phyloP scores from a whole-genome alignment of 345 rosid species.

The Sisymbrium altissimum region DNA sequence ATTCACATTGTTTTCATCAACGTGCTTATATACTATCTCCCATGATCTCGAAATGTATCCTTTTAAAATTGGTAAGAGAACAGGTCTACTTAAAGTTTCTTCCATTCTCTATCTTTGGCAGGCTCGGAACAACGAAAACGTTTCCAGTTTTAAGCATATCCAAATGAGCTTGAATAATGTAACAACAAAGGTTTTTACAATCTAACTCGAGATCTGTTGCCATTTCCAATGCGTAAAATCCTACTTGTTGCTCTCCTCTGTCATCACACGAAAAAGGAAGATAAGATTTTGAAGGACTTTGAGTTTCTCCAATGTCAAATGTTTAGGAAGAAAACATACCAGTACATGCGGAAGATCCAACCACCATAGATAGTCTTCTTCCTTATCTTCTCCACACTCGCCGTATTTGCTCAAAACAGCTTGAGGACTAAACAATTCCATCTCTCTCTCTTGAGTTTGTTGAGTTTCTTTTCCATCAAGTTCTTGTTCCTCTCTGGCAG shows the following conservation, averaged over 20 bases:
- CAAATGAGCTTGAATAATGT: constrained; percentile 81
- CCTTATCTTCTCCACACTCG: constrained; percentile 76
- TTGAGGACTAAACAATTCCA: constrained; percentile 91
- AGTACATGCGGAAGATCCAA: constrained; percentile 83
- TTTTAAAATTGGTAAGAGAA: constrained; percentile 9
- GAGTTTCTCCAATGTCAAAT: not conserved
- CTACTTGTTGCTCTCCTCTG: constrained; percentile 57
- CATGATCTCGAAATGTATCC: constrained; percentile 88
- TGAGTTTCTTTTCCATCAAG: constrained; percentile 72
- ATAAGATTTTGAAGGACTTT: not conserved
- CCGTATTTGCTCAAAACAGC: constrained; percentile 87
- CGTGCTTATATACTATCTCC: too few relatives aligned
- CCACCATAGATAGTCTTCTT: constrained; percentile 94
- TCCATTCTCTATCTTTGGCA: constrained; percentile 61
- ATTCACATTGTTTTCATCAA: too few relatives aligned
- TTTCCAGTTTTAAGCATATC: constrained; percentile 72
- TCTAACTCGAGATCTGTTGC: constrained; percentile 87
- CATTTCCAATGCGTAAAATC: constrained; percentile 90
- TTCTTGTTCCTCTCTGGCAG: constrained; percentile 57
- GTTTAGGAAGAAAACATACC: constrained; percentile 42
- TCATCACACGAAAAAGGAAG: constrained; percentile 30
- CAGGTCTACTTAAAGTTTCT: not conserved
- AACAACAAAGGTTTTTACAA: constrained; percentile 70
- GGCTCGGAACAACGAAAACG: constrained; percentile 77
- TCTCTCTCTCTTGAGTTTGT: constrained; percentile 77